Percentiles rank a stretch among this genome's conserved stretches.
These are phyloP conservation scores for Fusarium concolor DNA, from an alignment of 2,329 filamentous ascomycete genomes.

Conservation along the genomic window DNA sequence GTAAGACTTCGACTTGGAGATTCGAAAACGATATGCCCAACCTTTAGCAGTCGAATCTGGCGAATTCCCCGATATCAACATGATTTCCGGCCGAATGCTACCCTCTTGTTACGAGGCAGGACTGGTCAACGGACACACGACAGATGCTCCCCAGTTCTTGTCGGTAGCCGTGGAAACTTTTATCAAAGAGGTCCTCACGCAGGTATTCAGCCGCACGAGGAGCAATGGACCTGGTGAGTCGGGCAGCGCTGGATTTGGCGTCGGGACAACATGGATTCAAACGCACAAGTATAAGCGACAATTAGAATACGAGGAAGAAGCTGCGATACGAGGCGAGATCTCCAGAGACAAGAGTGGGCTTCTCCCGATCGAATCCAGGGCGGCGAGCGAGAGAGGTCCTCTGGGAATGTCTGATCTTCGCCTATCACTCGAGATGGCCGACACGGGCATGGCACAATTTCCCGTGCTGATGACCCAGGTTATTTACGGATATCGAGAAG, in stretches of 20 bases:
- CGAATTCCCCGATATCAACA: slow-evolving; percentile 74
- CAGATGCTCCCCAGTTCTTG: slow-evolving; percentile 73
- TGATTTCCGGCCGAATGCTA: slow-evolving; percentile 73
- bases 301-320: slow-evolving; percentile 80
- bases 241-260: slow-evolving; percentile 71
- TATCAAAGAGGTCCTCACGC: slow-evolving; percentile 73
- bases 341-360: slow-evolving; percentile 80
- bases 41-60: slow-evolving; percentile 75
- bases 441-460: slow-evolving; percentile 81
- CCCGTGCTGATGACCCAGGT: slow-evolving; percentile 79
- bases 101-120: slow-evolving; percentile 76
- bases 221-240: slow-evolving; percentile 73
- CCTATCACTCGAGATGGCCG: slow-evolving; percentile 79
- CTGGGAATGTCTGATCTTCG: slow-evolving; percentile 83
- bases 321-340: slow-evolving; percentile 78
- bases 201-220: slow-evolving; percentile 72
- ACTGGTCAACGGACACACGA: slow-evolving; percentile 67
- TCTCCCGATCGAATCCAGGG: slow-evolving; percentile 83
- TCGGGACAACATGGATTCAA: slow-evolving; percentile 77
- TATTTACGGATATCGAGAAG: slow-evolving; percentile 77
- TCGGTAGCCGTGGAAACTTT: slow-evolving; percentile 74
- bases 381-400: slow-evolving; percentile 76
- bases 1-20: slow-evolving; percentile 73
- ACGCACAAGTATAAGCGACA: slow-evolving; percentile 82
- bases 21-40: slow-evolving; percentile 72